Evolutionary conservation across 495 filamentous ascomycete species (phyloP), one percentile per base, ranked within the genome.

Genomic region (Beverwykella pulmonaria): DNA sequence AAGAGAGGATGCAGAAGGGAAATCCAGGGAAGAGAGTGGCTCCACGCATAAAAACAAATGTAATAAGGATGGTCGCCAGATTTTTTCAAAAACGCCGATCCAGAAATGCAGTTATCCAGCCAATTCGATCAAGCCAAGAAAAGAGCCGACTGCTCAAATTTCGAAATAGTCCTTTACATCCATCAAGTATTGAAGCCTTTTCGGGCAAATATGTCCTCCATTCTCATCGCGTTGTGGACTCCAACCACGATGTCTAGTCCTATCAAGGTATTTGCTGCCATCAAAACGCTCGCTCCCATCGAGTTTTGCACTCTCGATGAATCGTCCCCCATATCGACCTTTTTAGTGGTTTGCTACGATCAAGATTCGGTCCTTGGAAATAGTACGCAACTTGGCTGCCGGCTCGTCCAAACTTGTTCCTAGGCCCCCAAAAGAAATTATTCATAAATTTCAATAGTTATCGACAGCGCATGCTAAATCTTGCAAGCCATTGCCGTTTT

Each of bases 401-500:
- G 5, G 5, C 3, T 9, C 9, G 3, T 44, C 15, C 15, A 14
- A 2, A 2, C 17, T 44, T 44, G 6, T 44, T 14, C 39, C 39
- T 44, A n/a, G 39, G 6, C 39, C 2, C 32, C 39, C 39, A 44
- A 44, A 44, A 44, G 17, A 34, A 44, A 44, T 7, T 44, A 44
- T 44, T 44, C 6, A 44, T 44, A 2, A 44, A 44, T 44, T 10
- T 46, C 34, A 58, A 46, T 41, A 46, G 5, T 29, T 30, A 15
- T 62, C 59, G 23, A 62, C 29, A 10, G 25, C 59, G 4, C 32
- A 26, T 3, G 32, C 59, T 25, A 56, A n/a, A 0, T 36, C 52
- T 27, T 32, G 25, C 29, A 30, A 30, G 23, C 15, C 32, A 25
- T 12, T 22, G 27, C 10, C 20, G 1, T 36, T 30, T 17, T 57